Conservation (phyloP, 1,139 yeast species). For the Nakaseomyces bracarensis region DNA sequence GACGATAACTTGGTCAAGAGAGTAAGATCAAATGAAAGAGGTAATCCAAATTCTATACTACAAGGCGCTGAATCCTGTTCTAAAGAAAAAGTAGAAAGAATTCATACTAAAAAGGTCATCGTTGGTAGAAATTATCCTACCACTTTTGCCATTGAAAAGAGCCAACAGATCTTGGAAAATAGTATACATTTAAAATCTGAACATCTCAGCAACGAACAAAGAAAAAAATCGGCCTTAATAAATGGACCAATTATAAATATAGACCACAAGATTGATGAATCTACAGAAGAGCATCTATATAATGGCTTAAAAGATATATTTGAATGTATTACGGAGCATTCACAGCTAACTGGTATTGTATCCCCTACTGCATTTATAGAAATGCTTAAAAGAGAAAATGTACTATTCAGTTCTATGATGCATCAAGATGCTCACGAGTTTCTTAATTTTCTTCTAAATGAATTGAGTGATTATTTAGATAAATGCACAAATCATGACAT, state of each 20-base stretch:
- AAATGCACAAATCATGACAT: conserved; percentile 8
- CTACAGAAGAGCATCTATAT: conserved; percentile 43
- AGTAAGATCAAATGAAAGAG: no score
- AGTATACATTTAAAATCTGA: conserved; percentile 6
- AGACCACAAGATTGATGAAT: conserved; percentile 40
- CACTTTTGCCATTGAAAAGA: background rate
- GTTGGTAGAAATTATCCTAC: conserved; percentile 5
- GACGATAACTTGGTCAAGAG: background rate
- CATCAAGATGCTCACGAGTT: conserved; percentile 99
- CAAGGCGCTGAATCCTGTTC: background rate
- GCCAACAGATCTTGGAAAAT: conserved; percentile 2
- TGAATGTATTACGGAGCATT: conserved; percentile 71
- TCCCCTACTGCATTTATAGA: conserved; percentile 71
- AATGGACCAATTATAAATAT: conserved; percentile 80
- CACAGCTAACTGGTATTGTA: conserved; percentile 68
- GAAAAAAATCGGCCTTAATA: conserved; percentile 70
- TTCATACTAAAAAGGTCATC: conserved; percentile 1
- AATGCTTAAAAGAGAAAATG: conserved; percentile 72
- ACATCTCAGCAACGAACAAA: conserved; percentile 46
- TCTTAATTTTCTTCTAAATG: conserved; percentile 75
- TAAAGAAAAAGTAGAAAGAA: background rate
- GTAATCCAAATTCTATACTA: no score
- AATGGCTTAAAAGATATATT: conserved; percentile 77
- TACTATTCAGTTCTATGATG: conserved; percentile 80
- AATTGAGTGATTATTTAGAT: conserved; percentile 59